Evolutionary conservation across 2,329 filamentous ascomycete species (phyloP), one percentile per base, ranked within the genome.

Genomic region (Fusarium brachygibbosum): DNA sequence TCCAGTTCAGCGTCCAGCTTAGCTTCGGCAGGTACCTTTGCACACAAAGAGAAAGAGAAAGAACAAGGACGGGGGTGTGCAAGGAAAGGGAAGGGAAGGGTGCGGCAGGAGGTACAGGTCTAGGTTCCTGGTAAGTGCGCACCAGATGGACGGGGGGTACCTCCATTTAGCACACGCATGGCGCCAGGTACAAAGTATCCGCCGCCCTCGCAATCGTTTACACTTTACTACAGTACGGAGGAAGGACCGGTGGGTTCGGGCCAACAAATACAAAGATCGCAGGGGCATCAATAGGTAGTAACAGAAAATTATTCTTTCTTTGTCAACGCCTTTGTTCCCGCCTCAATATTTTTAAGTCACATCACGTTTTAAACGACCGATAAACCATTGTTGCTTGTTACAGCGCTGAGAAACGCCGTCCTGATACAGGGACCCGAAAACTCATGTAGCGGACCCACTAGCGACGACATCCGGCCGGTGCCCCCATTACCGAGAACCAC

Each of bases 401-500:
- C 65, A 62, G 60, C 71, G 42, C 56, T 59, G 56, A 48, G 58
- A 65, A 63, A 62, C 48, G 53, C 71, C 49, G 49, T 64, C 63
- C 58, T 69, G 58, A 71, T 71, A 70, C 73, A 70, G 60, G 62
- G 63, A 70, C 58, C 63, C 65, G 68, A 73, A 61, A 64, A 58
- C 65, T 72, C 66, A 67, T 70, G 67, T 74, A 65, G 69, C 65
- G 75, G 74, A 75, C 70, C 76, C 76, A 77, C 76, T 71, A 67
- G 66, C 61, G 70, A 78, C 76, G 74, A 77, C 76, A 78, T 76
- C 75, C 75, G 76, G 71, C 70, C 76, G 75, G 70, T 70, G 65
- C 66, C 63, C 60, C 68, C 73, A 75, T 68, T 75, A 73, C 69
- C 66, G 60, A 63, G 55, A 68, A 68, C 56, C 58, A 62, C 51